Evolutionary conservation across 495 filamentous ascomycete genomes (phyloP).

Genomic region (Trichoderma parareesei): DNA sequence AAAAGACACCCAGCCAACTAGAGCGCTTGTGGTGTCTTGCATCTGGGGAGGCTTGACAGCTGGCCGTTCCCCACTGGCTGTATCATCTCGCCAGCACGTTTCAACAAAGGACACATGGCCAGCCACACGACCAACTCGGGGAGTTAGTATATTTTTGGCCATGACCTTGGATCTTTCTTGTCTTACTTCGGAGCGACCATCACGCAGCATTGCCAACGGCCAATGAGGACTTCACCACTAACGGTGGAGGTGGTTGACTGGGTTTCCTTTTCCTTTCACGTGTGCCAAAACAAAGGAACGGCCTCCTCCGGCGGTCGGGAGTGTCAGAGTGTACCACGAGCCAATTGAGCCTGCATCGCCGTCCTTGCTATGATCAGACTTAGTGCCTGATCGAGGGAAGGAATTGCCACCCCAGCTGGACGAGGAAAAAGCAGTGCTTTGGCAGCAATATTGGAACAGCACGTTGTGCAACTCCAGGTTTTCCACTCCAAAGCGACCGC

Average conservation of each 20-base stretch:
- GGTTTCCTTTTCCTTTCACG: not conserved
- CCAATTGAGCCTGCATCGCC: not conserved
- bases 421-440: not conserved
- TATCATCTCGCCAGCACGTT: slow-evolving; percentile 11
- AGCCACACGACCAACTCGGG: slow-evolving; percentile 10
- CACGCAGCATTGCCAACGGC: not conserved
- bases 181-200: slow-evolving; percentile 5
- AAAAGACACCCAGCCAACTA: slow-evolving; percentile 2
- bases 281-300: not conserved
- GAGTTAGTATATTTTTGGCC: slow-evolving; percentile 8
- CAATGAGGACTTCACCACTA: not conserved
- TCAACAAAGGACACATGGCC: slow-evolving; percentile 10
- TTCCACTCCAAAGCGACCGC: not conserved
- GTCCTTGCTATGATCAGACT: not conserved
- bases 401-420: not conserved
- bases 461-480: not conserved
- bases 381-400: not conserved
- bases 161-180: slow-evolving; percentile 7
- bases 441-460: not conserved
- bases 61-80: slow-evolving; percentile 11
- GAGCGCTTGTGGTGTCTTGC: slow-evolving; percentile 7
- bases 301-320: slow-evolving; percentile 1
- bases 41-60: slow-evolving; percentile 11
- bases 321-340: not conserved
- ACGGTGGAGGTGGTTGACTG: not conserved